Evolutionary conservation across 164 flowering plant species (phyloP), one percentile per base, ranked within the genome.

Genomic region (Taxillus chinensis): DNA sequence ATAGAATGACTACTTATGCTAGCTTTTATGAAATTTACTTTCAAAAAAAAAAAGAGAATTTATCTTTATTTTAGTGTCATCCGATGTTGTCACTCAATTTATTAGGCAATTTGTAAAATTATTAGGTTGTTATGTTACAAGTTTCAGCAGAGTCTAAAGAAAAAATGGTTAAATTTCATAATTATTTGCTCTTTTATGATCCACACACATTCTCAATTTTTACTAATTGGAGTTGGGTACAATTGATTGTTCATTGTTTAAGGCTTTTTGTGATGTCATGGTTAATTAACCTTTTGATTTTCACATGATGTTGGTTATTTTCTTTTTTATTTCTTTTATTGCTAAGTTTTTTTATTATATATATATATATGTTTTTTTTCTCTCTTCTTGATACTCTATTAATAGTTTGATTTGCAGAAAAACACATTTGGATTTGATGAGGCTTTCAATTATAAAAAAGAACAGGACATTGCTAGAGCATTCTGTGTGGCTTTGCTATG

Each of bases 61-160:
- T 48, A 82, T 84, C 53, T 82, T 60, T 54, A 66, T 84, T 11
- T 84, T 86, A 9, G 82, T 86, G 7, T 86, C 89, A 7, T 69
- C 85, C 41, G 85, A 83, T 5, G 83, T 82, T 6, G 83, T 81
- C 41, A 84, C 83, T 38, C 86, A 82, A 66, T 76, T 82, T 52
- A 83, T 79, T 13, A 82, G 85, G n/a, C 87, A 83, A 50, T 74
- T 80, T 52, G 86, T 86, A 3, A 83, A 82, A 62, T 50, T 82
- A 11, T 11, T 45, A 27, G 86, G 84, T 8, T 84, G 85, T 68
- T 77, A 80, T 63, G 89, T 84, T 48, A 86, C 82, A 59, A 80
- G 83, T 67, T n/a, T n/a, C n/a, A n/a, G 86, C 84, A 57, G 84
- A 86, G 4, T 71, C 71, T 8, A 74, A 67, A 60, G 81, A 82